Conservation (phyloP, 768 basidiomycete genomes). For the Tylopilus rubrobrunneus region DNA sequence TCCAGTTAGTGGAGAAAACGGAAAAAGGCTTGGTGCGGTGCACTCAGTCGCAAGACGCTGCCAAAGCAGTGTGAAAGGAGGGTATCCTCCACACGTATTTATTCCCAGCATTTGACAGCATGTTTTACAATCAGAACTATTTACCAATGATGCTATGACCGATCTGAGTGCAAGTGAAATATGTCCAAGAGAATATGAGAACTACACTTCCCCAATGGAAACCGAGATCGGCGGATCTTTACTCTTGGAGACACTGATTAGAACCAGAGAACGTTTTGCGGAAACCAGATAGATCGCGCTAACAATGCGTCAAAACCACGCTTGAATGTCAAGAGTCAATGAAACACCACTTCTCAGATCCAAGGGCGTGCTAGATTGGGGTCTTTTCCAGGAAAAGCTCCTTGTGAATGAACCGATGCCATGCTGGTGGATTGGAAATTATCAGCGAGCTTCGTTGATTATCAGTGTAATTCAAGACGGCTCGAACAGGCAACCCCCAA, state of each 20-base stretch:
- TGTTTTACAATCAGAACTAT: background rate
- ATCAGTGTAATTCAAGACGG: too few relatives aligned
- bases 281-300: too few relatives aligned
- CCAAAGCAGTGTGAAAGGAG: background rate
- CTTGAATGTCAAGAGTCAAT: too few relatives aligned
- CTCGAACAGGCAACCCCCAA: too few relatives aligned
- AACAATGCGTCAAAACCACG: too few relatives aligned
- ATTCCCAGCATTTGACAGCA: background rate
- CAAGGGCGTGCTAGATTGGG: too few relatives aligned
- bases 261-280: background rate
- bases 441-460: too few relatives aligned
- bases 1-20: conserved; percentile 6
- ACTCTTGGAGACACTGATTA: background rate
- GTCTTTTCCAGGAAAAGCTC: too few relatives aligned
- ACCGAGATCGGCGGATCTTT: background rate
- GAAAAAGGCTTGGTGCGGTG: background rate
- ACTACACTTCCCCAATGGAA: background rate
- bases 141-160: conserved; percentile 2
- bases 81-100: background rate
- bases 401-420: too few relatives aligned
- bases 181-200: background rate
- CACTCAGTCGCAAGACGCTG: background rate
- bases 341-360: too few relatives aligned
- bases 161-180: background rate
- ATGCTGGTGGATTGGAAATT: too few relatives aligned